These are phyloP conservation scores for Asterella californica DNA, from an alignment of 225 moss, liverwort and hornwort species.

Conservation along the genomic window DNA sequence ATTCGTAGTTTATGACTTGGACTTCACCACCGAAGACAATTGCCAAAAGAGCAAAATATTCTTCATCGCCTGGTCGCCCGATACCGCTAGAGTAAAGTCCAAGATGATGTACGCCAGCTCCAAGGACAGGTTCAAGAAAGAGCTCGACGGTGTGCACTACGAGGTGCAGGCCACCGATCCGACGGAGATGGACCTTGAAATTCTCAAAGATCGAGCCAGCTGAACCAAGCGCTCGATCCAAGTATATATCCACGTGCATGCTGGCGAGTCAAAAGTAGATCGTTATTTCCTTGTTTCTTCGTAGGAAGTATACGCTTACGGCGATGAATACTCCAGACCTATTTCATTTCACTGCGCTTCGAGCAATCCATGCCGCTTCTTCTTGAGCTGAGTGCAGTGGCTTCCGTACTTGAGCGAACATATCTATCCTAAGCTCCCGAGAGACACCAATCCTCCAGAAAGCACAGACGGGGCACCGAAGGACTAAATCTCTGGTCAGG, in stretches of 20 bases:
- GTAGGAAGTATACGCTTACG: not conserved
- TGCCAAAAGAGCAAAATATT: constrained; percentile 85
- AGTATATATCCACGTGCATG: not conserved
- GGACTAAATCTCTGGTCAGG: not conserved
- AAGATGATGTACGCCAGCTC: constrained; percentile 86
- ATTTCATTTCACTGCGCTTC: not conserved
- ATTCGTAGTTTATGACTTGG: constrained; percentile 65
- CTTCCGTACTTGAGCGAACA: not conserved
- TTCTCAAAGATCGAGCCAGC: constrained; percentile 14
- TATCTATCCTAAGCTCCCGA: not conserved
- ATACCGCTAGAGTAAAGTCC: constrained; percentile 47
- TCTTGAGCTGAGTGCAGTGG: not conserved
- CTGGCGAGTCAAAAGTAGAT: not conserved
- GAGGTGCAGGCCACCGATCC: constrained; percentile 68
- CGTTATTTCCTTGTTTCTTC: not conserved
- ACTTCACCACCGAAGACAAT: constrained; percentile 54
- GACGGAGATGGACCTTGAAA: constrained; percentile 11
- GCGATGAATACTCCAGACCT: not conserved
- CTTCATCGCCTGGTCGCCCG: constrained; percentile 69
- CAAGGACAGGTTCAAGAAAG: constrained; percentile 62
- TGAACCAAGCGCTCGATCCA: not conserved
- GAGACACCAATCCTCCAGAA: not conserved
- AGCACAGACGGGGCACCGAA: not conserved
- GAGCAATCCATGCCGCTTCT: not conserved
- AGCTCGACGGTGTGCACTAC: constrained; percentile 67